Percentiles rank a stretch among this genome's conserved stretches.
These are phyloP conservation scores for Xylaria bambusicola DNA, from an alignment of 495 filamentous ascomycete species.

Conservation along the genomic window DNA sequence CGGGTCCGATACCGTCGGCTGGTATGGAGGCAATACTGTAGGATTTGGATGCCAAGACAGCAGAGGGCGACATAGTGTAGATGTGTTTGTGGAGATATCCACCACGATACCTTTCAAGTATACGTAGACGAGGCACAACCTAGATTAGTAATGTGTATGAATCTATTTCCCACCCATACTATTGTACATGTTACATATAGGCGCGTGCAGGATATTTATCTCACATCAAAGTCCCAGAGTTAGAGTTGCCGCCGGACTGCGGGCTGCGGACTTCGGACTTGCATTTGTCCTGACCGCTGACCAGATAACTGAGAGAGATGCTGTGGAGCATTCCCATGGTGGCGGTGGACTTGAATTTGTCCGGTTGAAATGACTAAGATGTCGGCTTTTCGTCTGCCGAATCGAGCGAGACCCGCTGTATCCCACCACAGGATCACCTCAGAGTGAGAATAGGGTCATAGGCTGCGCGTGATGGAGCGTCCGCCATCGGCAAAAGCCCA, in stretches of 20 bases:
- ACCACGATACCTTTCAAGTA: no score
- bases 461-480: no score
- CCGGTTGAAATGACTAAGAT: background rate
- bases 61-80: constrained; percentile 3
- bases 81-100: no score
- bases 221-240: no score
- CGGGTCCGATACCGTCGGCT: constrained; percentile 55
- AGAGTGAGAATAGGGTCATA: background rate
- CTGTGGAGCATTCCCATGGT: background rate
- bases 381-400: background rate
- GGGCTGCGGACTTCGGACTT: background rate
- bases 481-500: no score
- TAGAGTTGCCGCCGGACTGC: no score
- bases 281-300: background rate
- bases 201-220: no score
- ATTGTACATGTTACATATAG: no score
- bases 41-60: background rate
- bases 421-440: background rate
- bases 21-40: constrained; percentile 15
- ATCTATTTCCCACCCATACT: no score
- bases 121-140: no score
- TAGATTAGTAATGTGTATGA: no score
- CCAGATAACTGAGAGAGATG: background rate
- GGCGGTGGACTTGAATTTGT: constrained; percentile 10
- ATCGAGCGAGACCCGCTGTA: background rate